A percentile compares a stretch with the other conserved stretches of the same genome.
Evolutionary conservation across 1,139 yeast species (phyloP).

Genomic region (Geotrichum australiense): DNA sequence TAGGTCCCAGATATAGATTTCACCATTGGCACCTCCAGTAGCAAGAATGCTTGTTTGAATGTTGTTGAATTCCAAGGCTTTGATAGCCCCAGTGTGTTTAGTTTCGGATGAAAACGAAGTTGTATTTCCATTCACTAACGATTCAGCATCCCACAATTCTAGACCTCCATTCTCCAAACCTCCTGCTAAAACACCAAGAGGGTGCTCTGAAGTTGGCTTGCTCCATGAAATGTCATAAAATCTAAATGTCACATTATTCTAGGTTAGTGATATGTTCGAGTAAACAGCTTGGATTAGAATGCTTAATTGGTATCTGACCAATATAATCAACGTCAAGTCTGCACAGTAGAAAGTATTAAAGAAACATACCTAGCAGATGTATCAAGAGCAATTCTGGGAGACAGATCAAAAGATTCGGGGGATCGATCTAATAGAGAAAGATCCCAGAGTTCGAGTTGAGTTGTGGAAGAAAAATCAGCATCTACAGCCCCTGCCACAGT

Average conservation of each 20-base stretch:
- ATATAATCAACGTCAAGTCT: no score
- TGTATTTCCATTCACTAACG: constrained; percentile 23
- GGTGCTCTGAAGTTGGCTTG: constrained; percentile 47
- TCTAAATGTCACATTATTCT: constrained; percentile 33
- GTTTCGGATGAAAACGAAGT: constrained; percentile 34
- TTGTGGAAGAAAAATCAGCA: constrained; percentile 71
- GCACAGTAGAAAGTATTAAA: no score
- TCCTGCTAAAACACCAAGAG: constrained; percentile 67
- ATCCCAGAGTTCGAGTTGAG: constrained; percentile 73
- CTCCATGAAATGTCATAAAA: constrained; percentile 90
- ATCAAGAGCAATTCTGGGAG: constrained; percentile 53
- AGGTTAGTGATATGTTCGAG: no score
- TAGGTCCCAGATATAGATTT: constrained; percentile 85
- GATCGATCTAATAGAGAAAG: constrained; percentile 46
- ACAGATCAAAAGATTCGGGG: constrained; percentile 31
- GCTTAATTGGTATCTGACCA: no score
- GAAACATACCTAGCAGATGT: constrained; percentile 35
- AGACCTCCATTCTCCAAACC: constrained; percentile 80
- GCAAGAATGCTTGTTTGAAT: constrained; percentile 66
- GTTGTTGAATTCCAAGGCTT: constrained; percentile 71
- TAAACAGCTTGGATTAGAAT: no score
- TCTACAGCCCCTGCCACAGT: constrained; percentile 94
- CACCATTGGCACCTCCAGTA: constrained; percentile 83
- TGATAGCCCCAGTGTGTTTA: constrained; percentile 66
- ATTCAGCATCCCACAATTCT: constrained; percentile 65